A percentile compares a stretch with the other conserved stretches of the same genome.
Conservation (phyloP, 2,329 filamentous ascomycete species). For the Cordyceps fumosorosea region DNA sequence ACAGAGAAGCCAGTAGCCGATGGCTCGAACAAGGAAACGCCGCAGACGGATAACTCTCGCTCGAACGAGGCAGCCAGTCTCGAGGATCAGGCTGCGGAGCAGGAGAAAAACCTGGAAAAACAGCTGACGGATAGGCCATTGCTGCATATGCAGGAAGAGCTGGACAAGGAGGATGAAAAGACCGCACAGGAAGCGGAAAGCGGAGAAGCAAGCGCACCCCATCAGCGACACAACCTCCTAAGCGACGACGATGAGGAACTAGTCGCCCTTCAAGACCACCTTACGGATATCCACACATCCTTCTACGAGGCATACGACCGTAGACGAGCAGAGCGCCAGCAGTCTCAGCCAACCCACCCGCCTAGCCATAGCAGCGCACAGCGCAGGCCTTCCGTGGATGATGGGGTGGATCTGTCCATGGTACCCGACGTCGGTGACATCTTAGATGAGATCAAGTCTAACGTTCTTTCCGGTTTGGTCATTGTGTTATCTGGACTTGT, state of each 20-base stretch:
- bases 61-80: constrained; percentile 66
- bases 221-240: constrained; percentile 65
- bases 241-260: constrained; percentile 86
- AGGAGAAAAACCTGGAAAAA: constrained; percentile 79
- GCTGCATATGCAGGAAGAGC: constrained; percentile 82
- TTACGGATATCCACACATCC: constrained; percentile 65
- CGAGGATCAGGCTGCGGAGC: constrained; percentile 72
- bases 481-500: constrained; percentile 90
- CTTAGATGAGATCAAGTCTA: constrained; percentile 74
- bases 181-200: constrained; percentile 21
- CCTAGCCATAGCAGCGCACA: constrained; percentile 27
- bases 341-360: constrained; percentile 27
- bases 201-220: constrained; percentile 25
- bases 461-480: constrained; percentile 65
- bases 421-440: constrained; percentile 82
- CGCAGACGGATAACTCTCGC: constrained; percentile 64
- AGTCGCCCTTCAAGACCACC: constrained; percentile 64
- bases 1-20: not conserved
- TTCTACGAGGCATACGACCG: constrained; percentile 83
- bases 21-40: constrained; percentile 22
- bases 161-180: constrained; percentile 67
- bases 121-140: constrained; percentile 85
- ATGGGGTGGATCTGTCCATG: constrained; percentile 37
- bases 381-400: constrained; percentile 29
- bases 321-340: constrained; percentile 32